These are phyloP conservation scores for Ceratocystis harringtonii DNA, from an alignment of 2,329 filamentous ascomycete genomes.

Conservation along the genomic window DNA sequence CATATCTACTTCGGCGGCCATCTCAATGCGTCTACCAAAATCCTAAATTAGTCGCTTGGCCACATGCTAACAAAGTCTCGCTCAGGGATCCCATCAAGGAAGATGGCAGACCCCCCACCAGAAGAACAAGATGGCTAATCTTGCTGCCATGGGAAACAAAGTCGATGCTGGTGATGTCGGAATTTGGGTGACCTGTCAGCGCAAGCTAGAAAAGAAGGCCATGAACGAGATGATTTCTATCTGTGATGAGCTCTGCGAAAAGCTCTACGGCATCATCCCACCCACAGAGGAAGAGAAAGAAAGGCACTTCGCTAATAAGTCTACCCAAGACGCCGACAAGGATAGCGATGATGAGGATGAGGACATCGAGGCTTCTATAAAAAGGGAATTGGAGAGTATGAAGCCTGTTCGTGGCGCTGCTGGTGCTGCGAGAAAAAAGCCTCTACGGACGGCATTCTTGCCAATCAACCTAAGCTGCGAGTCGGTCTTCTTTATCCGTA, in stretches of 20 bases:
- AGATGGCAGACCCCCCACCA: constrained; percentile 50
- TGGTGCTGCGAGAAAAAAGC: constrained; percentile 20
- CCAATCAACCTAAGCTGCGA: constrained; percentile 42
- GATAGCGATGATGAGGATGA: constrained; percentile 29
- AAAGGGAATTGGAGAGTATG: constrained; percentile 54
- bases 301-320: constrained; percentile 10
- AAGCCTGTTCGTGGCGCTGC: constrained; percentile 26
- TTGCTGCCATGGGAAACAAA: constrained; percentile 29
- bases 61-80: no score
- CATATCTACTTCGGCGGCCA: background rate
- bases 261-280: constrained; percentile 38
- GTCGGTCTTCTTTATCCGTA: constrained; percentile 49
- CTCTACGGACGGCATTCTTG: constrained; percentile 33
- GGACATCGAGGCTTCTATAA: constrained; percentile 62
- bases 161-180: constrained; percentile 56
- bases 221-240: constrained; percentile 50
- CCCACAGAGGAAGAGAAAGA: constrained; percentile 24
- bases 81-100: constrained; percentile 24
- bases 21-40: background rate
- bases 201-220: constrained; percentile 55
- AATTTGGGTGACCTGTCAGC: constrained; percentile 64
- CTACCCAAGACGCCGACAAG: constrained; percentile 19
- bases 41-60: no score
- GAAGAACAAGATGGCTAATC: constrained; percentile 32
- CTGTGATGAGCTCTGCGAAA: constrained; percentile 53